Evolutionary conservation across 768 basidiomycete species (phyloP).

Genomic region (Xerocomellus dryophilus): DNA sequence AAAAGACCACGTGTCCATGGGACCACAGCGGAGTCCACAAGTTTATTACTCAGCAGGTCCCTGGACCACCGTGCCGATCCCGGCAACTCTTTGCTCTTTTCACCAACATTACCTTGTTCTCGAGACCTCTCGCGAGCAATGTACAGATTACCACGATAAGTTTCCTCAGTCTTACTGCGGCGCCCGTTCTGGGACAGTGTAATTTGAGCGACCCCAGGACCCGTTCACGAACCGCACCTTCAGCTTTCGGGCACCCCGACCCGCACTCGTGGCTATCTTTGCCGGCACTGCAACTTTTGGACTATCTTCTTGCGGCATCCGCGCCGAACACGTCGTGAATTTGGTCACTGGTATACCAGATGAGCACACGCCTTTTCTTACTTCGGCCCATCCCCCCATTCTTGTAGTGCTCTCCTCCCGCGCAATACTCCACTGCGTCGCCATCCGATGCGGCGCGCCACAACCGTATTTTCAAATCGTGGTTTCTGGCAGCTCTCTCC

Average conservation of each 20-base stretch:
- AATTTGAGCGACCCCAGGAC: too few species aligned
- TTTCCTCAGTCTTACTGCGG: slow-evolving; percentile 16
- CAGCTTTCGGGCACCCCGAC: neutral
- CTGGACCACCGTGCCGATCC: slow-evolving; percentile 20
- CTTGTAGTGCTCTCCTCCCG: slow-evolving; percentile 15
- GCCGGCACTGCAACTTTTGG: neutral
- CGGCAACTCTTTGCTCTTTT: slow-evolving; percentile 8
- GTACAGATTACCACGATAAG: slow-evolving; percentile 19
- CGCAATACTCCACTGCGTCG: slow-evolving; percentile 10
- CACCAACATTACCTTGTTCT: too few species aligned
- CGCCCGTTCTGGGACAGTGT: neutral
- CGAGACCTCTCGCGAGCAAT: too few species aligned
- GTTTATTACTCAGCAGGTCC: slow-evolving; percentile 23
- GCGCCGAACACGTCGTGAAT: slow-evolving; percentile 14
- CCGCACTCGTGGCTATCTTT: neutral
- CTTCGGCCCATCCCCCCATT: slow-evolving; percentile 6
- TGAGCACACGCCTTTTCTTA: neutral
- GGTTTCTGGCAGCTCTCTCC: neutral
- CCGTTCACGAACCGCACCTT: neutral
- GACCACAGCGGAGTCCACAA: slow-evolving; percentile 21
- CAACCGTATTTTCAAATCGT: neutral
- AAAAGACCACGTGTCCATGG: slow-evolving; percentile 29
- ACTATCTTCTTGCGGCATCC: neutral
- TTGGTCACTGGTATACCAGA: neutral
- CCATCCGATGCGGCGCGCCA: slow-evolving; percentile 7